A percentile compares a stretch with the other conserved stretches of the same genome.
These are phyloP conservation scores for Henckelia pumila DNA, from an alignment of 257 asterid genomes.

Conservation along the genomic window DNA sequence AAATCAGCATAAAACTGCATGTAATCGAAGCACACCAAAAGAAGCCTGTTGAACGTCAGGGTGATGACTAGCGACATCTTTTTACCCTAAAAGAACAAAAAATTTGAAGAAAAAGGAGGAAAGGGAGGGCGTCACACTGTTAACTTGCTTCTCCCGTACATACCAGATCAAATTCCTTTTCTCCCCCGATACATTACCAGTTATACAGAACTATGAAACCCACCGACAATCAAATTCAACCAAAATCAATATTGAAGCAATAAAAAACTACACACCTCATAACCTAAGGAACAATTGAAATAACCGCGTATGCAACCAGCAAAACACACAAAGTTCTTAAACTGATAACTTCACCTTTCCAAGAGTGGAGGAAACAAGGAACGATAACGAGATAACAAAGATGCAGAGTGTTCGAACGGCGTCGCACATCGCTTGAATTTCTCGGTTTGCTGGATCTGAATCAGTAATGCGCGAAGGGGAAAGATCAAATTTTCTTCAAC, in stretches of 20 bases:
- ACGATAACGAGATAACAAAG: slow-evolving; percentile 28
- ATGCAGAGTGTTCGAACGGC: slow-evolving; percentile 35
- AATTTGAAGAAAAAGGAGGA: background rate
- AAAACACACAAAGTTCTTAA: slow-evolving; percentile 11
- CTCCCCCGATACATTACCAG: background rate
- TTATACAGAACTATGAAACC: background rate
- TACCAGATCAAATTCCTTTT: slow-evolving; percentile 12
- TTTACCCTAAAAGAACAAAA: background rate
- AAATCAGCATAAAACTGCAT: slow-evolving; percentile 3
- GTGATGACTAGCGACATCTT: background rate
- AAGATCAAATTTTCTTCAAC: background rate
- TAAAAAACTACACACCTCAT: slow-evolving; percentile 11
- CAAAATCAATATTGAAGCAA: slow-evolving; percentile 3
- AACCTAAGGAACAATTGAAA: slow-evolving; percentile 9
- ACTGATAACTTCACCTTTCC: slow-evolving; percentile 46
- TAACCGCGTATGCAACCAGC: slow-evolving; percentile 18
- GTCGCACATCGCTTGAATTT: slow-evolving; percentile 43
- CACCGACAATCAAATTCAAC: slow-evolving; percentile 2
- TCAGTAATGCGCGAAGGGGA: slow-evolving; percentile 7
- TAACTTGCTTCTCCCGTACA: background rate
- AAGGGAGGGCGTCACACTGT: too few species aligned
- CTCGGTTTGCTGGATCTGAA: slow-evolving; percentile 39
- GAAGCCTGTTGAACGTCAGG: background rate
- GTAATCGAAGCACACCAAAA: background rate
- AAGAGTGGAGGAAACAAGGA: slow-evolving; percentile 38